Percentiles rank a stretch among this genome's conserved stretches.
Evolutionary conservation across 2,329 filamentous ascomycete species (phyloP).

Genomic region (Thermothelomyces thermophilus): DNA sequence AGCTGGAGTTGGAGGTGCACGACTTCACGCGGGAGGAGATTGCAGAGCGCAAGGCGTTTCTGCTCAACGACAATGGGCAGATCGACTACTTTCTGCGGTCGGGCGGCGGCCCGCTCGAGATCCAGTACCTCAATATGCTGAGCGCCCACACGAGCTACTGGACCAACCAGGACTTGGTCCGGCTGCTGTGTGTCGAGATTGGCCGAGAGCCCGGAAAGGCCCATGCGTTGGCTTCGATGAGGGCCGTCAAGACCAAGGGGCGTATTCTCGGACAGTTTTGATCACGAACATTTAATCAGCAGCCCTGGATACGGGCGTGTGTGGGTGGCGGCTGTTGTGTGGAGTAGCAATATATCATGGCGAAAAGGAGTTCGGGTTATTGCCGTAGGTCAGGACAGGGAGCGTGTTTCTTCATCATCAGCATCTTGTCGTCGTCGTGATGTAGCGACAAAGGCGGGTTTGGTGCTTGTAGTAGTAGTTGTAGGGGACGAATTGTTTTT

Average conservation of each 20-base stretch:
- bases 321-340: not conserved
- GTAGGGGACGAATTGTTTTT: too few relatives aligned
- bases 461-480: too few relatives aligned
- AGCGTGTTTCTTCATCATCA: too few relatives aligned
- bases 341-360: too few relatives aligned
- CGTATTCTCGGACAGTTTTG: conserved; percentile 10
- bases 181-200: conserved; percentile 83
- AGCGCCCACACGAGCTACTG: conserved; percentile 94
- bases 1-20: conserved; percentile 89
- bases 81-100: conserved; percentile 85
- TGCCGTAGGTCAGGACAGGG: too few relatives aligned
- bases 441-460: too few relatives aligned
- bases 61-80: conserved; percentile 95
- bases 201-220: conserved; percentile 65
- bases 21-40: conserved; percentile 90
- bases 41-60: conserved; percentile 77
- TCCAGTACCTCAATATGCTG: conserved; percentile 96
- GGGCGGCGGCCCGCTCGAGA: conserved; percentile 79
- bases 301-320: too few relatives aligned
- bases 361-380: too few relatives aligned
- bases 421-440: too few relatives aligned
- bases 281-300: not conserved
- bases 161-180: conserved; percentile 79
- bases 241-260: conserved; percentile 50
- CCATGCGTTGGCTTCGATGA: conserved; percentile 50